These are phyloP conservation scores for Pelargonium fulgidum DNA, from an alignment of 441 rosid genomes.

Conservation along the genomic window DNA sequence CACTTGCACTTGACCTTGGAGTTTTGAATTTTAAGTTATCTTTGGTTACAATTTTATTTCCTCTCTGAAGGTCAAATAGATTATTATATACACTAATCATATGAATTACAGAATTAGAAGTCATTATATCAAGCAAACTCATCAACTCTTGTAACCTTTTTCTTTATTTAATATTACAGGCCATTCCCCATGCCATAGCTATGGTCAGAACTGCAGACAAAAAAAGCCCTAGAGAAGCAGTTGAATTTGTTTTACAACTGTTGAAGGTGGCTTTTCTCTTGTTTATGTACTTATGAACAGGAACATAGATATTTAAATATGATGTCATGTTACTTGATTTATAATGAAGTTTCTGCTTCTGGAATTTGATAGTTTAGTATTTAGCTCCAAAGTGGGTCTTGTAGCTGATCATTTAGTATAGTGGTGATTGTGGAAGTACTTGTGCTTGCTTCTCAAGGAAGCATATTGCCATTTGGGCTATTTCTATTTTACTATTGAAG, in stretches of 20 bases:
- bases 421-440: not conserved
- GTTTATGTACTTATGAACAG: not conserved
- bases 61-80: not conserved
- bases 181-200: conserved; percentile 92
- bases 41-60: not conserved
- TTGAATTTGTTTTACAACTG: conserved; percentile 94
- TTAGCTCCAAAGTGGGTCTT: not conserved
- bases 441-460: not conserved
- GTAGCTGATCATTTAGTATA: not conserved
- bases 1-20: not conserved
- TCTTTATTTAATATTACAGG: conserved; percentile 39
- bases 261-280: conserved; percentile 53
- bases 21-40: not conserved
- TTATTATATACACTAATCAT: not conserved
- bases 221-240: conserved; percentile 98
- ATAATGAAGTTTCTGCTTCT: not conserved
- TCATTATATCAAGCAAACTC: not conserved
- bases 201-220: conserved; percentile 73
- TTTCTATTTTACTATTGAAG: not conserved
- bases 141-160: conserved; percentile 7
- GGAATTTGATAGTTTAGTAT: not conserved
- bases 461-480: not conserved
- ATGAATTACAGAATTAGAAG: not conserved
- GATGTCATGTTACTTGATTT: conserved; percentile 3
- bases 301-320: not conserved